Base-by-base conservation (phyloP, 148 eudicot species). In the Rhododendron vialii region DNA sequence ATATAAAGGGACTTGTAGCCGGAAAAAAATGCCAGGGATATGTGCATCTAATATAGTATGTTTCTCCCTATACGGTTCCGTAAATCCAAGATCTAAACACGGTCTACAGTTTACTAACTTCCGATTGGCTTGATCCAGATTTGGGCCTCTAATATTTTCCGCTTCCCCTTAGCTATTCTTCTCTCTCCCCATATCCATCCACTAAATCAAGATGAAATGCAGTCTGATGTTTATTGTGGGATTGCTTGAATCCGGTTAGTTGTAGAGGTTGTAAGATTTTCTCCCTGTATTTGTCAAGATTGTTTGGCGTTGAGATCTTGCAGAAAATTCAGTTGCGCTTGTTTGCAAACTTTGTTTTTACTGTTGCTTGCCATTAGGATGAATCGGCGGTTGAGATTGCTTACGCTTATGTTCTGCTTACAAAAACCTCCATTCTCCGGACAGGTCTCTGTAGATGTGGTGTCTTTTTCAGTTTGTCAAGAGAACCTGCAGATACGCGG, bases 201-300 rank as follows among this genome's bases (percentile, higher is more conserved):
- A 69, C 36, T 14, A 69, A 10, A 28, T 69, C 36, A 30, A 28
- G 28, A 12, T 3, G 2, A 33, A 71, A 71, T 0, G 6, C 36
- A 12, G 33, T 28, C 38, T 30, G 38, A 13, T 33, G 76, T 71
- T 30, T 71, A 71, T 9, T 30, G 20, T 71, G 76, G 41, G 22
- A 38, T 53, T 84, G 55, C 77, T 79, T 65, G n/a, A 78, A 69
- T 65, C 57, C 79, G 36, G n/a, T 82, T 22, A 71, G 76, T 15
- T 83, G 82, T 45, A 28, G 83, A 78, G 57, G 71, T 87, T 84
- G 78, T 48, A 48, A 65, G 51, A 83, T 87, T 63, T 85, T 87
- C 85, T 33, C 41, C 85, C 81, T 87, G 67, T 87, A 65, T 85
- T 85, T 75, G 85, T 81, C 38, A 15, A 84, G 17, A 28, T 47